A percentile compares a stretch with the other conserved stretches of the same genome.
phyloP scores from a whole-genome alignment of 1,284 basidiomycete species.

The Vanrija humicola region DNA sequence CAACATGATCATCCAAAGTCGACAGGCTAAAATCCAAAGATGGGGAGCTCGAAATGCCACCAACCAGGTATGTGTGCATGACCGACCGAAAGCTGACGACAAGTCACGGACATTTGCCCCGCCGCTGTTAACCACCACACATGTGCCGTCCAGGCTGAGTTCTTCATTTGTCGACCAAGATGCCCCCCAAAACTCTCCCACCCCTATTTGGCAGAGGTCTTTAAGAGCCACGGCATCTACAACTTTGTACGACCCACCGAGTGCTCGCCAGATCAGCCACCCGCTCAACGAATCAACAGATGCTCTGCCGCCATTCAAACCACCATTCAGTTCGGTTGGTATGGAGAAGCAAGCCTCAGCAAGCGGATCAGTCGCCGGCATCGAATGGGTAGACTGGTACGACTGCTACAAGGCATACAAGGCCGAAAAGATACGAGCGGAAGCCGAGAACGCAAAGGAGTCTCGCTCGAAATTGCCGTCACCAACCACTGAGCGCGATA shows the following conservation, averaged over 20 bases:
- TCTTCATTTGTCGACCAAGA: neutral
- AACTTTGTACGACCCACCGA: neutral
- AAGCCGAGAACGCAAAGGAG: conserved; percentile 19
- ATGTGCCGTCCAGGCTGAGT: neutral
- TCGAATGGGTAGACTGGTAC: conserved; percentile 60
- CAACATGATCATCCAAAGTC: conserved; percentile 55
- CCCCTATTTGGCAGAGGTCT: neutral
- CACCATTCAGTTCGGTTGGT: neutral
- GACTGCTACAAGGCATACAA: conserved; percentile 58
- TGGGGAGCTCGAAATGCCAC: conserved; percentile 45
- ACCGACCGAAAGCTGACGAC: neutral
- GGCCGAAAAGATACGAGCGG: conserved; percentile 54
- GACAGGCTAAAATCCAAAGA: conserved; percentile 55
- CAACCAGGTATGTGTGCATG: conserved; percentile 6
- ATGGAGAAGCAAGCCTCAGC: conserved; percentile 38
- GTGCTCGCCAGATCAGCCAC: neutral
- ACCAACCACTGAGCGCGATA: neutral
- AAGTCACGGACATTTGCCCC: conserved; percentile 2
- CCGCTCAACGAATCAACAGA: neutral
- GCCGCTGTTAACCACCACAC: neutral
- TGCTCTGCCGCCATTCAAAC: neutral
- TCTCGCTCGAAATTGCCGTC: neutral
- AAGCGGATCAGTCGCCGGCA: conserved; percentile 45
- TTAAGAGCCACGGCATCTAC: neutral
- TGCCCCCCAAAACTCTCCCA: no score